Evolutionary conservation across 305 asterid species (phyloP), one percentile per base, ranked within the genome.

Genomic region (Fraxinus dipetala): DNA sequence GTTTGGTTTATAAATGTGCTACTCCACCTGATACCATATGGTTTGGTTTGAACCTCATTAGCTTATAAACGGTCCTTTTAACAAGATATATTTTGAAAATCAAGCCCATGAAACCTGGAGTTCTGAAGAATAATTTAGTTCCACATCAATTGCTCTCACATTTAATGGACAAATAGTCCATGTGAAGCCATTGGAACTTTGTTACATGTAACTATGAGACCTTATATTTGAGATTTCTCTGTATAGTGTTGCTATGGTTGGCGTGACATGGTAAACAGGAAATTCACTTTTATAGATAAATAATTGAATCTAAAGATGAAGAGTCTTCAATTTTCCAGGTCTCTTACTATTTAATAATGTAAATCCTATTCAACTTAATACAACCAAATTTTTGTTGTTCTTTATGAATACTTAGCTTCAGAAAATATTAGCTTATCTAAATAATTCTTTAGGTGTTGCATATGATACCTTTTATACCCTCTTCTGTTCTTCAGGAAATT

Each of bases 111-210:
- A 65, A 8, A 72, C 79, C 72, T 72, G 45, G 30, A 26, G 10
- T 61, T 67, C 7, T 45, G 56, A 69, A 67, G n/a, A 26, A 78
- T 10, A 45, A 18, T 38, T 59, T 63, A 20, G 79, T 34, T 83
- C 65, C 63, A 63, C 63, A 70, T 72, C 78, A 77, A 54, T 36
- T 36, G 28, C 48, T 83, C 26, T 80, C 75, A 74, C 45, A 36
- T 83, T 20, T 78, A 34, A 73, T 83, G 79, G 72, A 31, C 76
- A 31, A 30, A 11, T 78, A 56, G 76, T 16, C 4, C 76, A 30
- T 16, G 24, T 70, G 18, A 70, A 32, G 76, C 13, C 26, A 1
- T 70, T 11, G 34, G 9, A 65, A 26, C 73, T 26, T 65, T 26
- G 35, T 65, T 65, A 65, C 40, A 70, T 70, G 76, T 32, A 31